Base-by-base conservation (phyloP, 768 basidiomycete species). In the Pholiota conissans region DNA sequence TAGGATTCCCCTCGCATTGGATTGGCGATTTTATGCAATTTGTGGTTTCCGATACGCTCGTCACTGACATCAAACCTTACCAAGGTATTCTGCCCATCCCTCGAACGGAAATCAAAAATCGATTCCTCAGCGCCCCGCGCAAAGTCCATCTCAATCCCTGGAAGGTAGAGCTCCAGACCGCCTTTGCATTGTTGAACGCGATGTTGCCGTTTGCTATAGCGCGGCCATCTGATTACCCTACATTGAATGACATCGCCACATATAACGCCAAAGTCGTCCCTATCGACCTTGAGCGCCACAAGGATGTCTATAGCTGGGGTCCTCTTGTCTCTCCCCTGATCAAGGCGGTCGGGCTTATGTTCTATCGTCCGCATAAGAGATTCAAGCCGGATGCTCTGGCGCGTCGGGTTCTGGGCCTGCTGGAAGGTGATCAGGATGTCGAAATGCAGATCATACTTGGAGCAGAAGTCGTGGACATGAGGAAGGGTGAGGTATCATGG, bases 1-100 rank as follows among this genome's bases (percentile, higher is more conserved):
- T 63, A 26, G 59, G 57, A 4, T 61, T 59, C 52, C 64, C 64
- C 18, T 34, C 59, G 6, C 61, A 63, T 20, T 65, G 64, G 64
- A 35, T 61, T 8, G 55, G 57, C 2, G 64, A 65, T n/a, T 63
- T 61, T 40, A 32, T 61, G 20, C 59, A 61, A 22, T 39, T 27
- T 18, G 29, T 60, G 1, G 27, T 63, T 11, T 47, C 42, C 9
- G 52, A 61, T 29, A 53, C 32, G 8, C 45, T 61, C 4, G 39
- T 61, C 34, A 57, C 59, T 1, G 55, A 56, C 29, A 54, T 49
- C 29, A 50, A 30, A 18, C 59, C 59, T 1, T 59, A 59, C 32
- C 13, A 34, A 6, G 51, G 46, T 6, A 18, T 11, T 3, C 55
- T 61, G 18, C 62, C 62, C 18, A 52, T 63, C 27, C 46, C 56